phyloP scores from a whole-genome alignment of 106 monocot species.

The Hemerocallis citrina region DNA sequence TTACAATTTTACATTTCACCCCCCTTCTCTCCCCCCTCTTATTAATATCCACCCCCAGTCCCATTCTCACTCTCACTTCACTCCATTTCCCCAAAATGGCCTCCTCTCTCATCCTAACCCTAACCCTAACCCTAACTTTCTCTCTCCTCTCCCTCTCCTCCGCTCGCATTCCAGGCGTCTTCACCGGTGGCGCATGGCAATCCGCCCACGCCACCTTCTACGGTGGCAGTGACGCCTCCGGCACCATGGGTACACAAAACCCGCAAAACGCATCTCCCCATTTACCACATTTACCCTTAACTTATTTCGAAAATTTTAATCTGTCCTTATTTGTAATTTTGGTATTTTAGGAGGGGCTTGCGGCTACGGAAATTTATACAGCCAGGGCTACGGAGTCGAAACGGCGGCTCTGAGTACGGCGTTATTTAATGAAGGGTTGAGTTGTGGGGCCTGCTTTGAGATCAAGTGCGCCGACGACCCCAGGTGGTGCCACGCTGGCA shows the following conservation, averaged over 20 bases:
- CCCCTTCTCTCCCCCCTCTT: neutral
- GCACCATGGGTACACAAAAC: constrained; percentile 67
- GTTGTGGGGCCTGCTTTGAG: constrained; percentile 68
- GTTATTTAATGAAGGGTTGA: constrained; percentile 50
- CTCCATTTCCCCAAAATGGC: constrained; percentile 11
- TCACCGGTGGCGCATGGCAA: constrained; percentile 60
- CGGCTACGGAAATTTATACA: constrained; percentile 57
- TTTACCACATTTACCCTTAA: no score
- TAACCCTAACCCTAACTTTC: constrained; percentile 6
- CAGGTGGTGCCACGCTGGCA: constrained; percentile 45
- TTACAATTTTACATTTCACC: neutral
- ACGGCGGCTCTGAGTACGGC: constrained; percentile 75
- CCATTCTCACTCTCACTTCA: neutral
- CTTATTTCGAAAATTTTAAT: neutral
- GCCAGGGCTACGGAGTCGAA: constrained; percentile 45
- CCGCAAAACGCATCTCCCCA: neutral
- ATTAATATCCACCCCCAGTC: neutral
- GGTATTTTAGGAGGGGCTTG: constrained; percentile 49
- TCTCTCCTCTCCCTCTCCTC: neutral
- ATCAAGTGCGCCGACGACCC: constrained; percentile 59
- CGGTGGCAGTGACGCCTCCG: constrained; percentile 89
- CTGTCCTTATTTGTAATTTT: neutral
- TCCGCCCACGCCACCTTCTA: constrained; percentile 91
- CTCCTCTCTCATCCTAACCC: neutral
- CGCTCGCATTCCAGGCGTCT: constrained; percentile 67